Evolutionary conservation across 306 rosid genomes (phyloP).

Genomic region (Vigna unguiculata): DNA sequence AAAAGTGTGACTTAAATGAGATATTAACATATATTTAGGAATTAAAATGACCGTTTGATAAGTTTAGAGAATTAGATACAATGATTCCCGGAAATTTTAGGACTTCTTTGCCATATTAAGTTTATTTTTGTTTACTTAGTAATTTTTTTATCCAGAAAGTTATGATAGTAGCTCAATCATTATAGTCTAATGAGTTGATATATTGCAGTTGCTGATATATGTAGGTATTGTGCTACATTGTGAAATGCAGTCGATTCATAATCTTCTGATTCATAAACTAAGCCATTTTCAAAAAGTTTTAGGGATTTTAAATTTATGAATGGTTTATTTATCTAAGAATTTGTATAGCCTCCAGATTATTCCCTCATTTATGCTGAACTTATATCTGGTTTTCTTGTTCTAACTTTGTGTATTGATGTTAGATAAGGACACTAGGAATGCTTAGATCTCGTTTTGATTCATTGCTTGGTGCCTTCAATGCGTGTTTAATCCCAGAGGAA

Average conservation of each 20-base stretch:
- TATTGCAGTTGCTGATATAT: neutral
- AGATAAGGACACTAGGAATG: slow-evolving; percentile 99
- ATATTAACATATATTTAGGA: too few species aligned
- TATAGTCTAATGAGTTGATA: neutral
- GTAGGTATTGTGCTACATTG: neutral
- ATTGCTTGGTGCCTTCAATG: slow-evolving; percentile 89
- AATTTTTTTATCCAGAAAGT: neutral
- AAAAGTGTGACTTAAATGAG: too few species aligned
- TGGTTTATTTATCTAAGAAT: slow-evolving; percentile 15
- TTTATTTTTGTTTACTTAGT: neutral
- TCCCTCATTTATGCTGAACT: neutral
- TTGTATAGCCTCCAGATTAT: slow-evolving; percentile 18
- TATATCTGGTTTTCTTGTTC: neutral
- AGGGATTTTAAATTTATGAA: slow-evolving; percentile 18
- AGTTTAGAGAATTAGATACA: too few species aligned
- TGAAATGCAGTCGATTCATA: neutral
- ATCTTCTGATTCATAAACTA: slow-evolving; percentile 1
- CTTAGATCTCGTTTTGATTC: slow-evolving; percentile 92
- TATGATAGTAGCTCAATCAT: neutral
- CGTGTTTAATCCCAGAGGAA: slow-evolving; percentile 79
- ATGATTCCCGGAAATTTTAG: too few species aligned
- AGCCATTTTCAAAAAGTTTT: neutral
- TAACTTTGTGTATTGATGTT: slow-evolving; percentile 45
- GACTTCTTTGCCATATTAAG: too few species aligned
- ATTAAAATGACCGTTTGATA: too few species aligned